A percentile compares a stretch with the other conserved stretches of the same genome.
These are phyloP conservation scores for Paracamarosporium sp. DNA, from an alignment of 2,329 filamentous ascomycete species.

Conservation along the genomic window DNA sequence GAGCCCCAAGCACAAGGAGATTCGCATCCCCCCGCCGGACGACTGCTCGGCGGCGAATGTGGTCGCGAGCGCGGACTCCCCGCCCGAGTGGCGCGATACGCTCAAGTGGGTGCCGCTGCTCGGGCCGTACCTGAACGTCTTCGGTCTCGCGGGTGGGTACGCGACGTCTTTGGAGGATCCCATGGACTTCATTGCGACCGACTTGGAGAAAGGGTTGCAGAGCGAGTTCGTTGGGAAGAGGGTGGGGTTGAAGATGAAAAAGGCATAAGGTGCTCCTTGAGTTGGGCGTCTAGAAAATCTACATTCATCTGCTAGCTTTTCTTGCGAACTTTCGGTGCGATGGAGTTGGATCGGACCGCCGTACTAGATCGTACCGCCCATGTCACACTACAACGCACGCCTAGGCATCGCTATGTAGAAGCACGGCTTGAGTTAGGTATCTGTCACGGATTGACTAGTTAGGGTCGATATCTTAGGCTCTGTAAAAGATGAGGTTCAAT, in stretches of 20 bases:
- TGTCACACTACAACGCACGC: neutral
- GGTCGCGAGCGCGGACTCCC: neutral
- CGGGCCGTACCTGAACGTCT: slow-evolving; percentile 1
- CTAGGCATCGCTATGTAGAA: neutral
- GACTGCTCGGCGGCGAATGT: slow-evolving; percentile 3
- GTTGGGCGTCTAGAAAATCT: slow-evolving; percentile 3
- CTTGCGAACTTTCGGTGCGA: neutral
- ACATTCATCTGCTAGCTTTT: slow-evolving; percentile 1
- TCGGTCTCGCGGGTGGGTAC: slow-evolving; percentile 1
- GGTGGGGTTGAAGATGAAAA: slow-evolving; percentile 2
- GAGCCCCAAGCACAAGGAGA: slow-evolving; percentile 4
- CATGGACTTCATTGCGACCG: slow-evolving; percentile 2
- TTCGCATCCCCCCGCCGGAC: neutral
- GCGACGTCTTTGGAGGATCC: slow-evolving; percentile 1
- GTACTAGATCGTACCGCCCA: neutral
- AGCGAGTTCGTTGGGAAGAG: slow-evolving; percentile 2
- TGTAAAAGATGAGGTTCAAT: neutral
- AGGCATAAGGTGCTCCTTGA: slow-evolving; percentile 2
- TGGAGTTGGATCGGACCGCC: neutral
- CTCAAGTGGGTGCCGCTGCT: slow-evolving; percentile 1
- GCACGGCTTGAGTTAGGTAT: neutral
- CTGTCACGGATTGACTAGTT: neutral
- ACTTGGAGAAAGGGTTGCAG: slow-evolving; percentile 2
- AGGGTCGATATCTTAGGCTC: neutral
- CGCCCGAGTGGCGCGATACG: neutral